Evolutionary conservation across 352 stramenopile species (phyloP).

Genomic region (Pythium plurisporium): DNA sequence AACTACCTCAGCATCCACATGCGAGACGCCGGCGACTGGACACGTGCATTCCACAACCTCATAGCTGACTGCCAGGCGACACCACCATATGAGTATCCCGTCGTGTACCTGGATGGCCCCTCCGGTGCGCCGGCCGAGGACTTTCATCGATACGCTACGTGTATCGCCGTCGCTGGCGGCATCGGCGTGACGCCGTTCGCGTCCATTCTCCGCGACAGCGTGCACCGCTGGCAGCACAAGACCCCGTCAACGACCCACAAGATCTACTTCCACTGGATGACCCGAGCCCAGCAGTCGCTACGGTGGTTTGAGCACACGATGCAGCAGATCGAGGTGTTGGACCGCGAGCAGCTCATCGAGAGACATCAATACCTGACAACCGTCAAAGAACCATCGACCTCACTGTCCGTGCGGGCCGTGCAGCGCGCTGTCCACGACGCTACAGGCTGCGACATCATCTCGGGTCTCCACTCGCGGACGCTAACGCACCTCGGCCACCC

Average conservation of each 20-base stretch:
- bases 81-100: neutral
- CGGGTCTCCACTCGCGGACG: neutral
- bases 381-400: neutral
- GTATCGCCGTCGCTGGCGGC: slow-evolving; percentile 21
- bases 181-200: slow-evolving; percentile 22
- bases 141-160: slow-evolving; percentile 19
- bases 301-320: slow-evolving; percentile 5
- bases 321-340: neutral
- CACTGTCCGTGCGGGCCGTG: neutral
- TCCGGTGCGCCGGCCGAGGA: slow-evolving; percentile 16
- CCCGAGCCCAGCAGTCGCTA: neutral
- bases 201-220: neutral
- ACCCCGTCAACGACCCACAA: neutral
- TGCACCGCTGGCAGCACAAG: neutral
- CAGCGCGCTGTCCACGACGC: neutral
- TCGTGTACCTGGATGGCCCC: slow-evolving; percentile 20
- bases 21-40: slow-evolving; percentile 33
- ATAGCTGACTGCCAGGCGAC: neutral
- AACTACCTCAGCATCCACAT: slow-evolving; percentile 33
- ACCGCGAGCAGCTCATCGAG: neutral
- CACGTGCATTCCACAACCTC: slow-evolving; percentile 5
- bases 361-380: neutral
- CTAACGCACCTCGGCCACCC: slow-evolving; percentile 1
- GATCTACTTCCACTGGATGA: slow-evolving; percentile 8
- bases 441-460: neutral